These are phyloP conservation scores for Penicillium freii DNA, from an alignment of 2,329 filamentous ascomycete genomes.

Conservation along the genomic window DNA sequence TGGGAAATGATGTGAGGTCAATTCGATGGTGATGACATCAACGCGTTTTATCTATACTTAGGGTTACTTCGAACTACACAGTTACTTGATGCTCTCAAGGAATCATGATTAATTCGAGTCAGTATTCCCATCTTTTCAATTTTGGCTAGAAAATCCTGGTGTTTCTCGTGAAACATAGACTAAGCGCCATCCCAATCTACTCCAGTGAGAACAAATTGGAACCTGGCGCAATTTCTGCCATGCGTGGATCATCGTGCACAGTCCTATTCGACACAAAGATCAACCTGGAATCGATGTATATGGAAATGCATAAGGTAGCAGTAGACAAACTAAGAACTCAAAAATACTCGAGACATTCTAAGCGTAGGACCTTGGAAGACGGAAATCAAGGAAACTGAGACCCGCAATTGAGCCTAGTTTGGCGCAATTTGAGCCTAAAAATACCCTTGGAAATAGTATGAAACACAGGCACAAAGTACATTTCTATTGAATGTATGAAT, in stretches of 20 bases:
- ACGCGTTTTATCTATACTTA: background rate
- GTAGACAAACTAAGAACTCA: background rate
- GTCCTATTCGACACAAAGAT: background rate
- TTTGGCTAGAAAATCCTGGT: background rate
- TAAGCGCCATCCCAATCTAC: background rate
- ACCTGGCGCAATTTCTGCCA: background rate
- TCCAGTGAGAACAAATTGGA: background rate
- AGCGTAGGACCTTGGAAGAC: background rate
- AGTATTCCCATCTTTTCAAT: background rate
- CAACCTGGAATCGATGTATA: background rate
- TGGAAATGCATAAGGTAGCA: background rate
- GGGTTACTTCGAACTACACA: background rate
- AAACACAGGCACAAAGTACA: background rate
- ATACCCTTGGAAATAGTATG: background rate
- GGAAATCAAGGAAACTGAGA: slow-evolving; percentile 2
- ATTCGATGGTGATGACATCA: slow-evolving; percentile 4
- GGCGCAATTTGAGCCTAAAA: background rate
- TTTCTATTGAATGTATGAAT: background rate
- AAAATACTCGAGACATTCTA: background rate
- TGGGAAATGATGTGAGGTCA: background rate
- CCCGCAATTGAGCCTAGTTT: background rate
- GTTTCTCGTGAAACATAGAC: background rate
- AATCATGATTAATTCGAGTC: no score
- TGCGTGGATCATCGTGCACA: background rate
- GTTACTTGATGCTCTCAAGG: background rate